These are phyloP conservation scores for Penicillium nordicum DNA, from an alignment of 2,329 filamentous ascomycete genomes.

Conservation along the genomic window DNA sequence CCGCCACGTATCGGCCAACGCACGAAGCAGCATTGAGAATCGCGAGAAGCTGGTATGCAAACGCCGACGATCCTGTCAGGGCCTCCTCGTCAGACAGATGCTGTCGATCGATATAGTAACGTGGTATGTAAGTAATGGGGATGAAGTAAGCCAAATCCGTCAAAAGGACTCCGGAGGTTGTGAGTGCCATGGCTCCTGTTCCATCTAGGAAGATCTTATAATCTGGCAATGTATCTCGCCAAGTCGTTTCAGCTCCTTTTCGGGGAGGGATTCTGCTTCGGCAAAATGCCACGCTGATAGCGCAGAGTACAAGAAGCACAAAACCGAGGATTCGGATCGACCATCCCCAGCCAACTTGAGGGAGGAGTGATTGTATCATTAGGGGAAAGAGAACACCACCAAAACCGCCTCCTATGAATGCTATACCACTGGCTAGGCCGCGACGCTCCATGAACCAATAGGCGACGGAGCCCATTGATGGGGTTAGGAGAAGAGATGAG, in stretches of 20 bases:
- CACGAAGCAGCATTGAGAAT: background rate
- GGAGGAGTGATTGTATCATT: slow-evolving; percentile 28
- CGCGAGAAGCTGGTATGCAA: slow-evolving; percentile 19
- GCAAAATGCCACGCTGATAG: background rate
- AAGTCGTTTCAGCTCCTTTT: background rate
- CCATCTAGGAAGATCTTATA: background rate
- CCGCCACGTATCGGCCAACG: slow-evolving; percentile 68
- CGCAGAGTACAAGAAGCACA: background rate
- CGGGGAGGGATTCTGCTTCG: background rate
- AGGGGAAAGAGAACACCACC: slow-evolving; percentile 34
- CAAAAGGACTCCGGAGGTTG: background rate
- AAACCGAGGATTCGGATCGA: slow-evolving; percentile 41
- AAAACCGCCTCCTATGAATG: background rate
- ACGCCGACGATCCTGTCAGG: background rate
- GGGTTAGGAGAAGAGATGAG: background rate
- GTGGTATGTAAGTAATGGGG: background rate
- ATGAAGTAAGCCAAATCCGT: background rate
- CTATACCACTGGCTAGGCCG: background rate
- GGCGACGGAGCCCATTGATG: background rate
- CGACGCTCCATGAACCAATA: background rate
- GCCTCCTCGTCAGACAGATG: background rate
- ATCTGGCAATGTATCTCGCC: background rate
- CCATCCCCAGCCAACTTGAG: slow-evolving; percentile 34
- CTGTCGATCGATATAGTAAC: background rate
- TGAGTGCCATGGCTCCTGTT: background rate